A percentile compares a stretch with the other conserved stretches of the same genome.
phyloP scores from a whole-genome alignment of 2,329 filamentous ascomycete species.

The Apiospora sp. region DNA sequence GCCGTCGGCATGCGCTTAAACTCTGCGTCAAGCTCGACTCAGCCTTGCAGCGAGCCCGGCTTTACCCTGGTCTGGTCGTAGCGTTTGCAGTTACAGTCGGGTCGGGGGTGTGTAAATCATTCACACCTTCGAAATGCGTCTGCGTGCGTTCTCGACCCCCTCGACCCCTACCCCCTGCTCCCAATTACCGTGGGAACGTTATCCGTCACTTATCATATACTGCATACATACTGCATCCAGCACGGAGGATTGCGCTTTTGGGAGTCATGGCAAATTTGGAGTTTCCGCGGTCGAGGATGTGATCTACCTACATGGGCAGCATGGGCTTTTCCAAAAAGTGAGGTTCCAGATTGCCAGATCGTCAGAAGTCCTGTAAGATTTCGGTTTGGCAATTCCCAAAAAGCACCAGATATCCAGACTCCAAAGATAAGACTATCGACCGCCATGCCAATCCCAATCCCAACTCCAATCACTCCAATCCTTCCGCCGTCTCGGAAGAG shows the following conservation, averaged over 20 bases:
- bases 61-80: not conserved
- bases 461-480: not conserved
- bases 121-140: not conserved
- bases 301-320: slow-evolving; percentile 1
- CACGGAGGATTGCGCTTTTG: not conserved
- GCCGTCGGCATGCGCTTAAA: slow-evolving; percentile 20
- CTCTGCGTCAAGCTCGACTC: slow-evolving; percentile 17
- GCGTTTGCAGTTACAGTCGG: slow-evolving; percentile 9
- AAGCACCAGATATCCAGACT: not conserved
- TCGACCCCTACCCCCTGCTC: not conserved
- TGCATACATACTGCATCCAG: not conserved
- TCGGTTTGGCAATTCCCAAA: slow-evolving; percentile 4
- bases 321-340: slow-evolving; percentile 10
- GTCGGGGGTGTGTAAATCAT: slow-evolving; percentile 11
- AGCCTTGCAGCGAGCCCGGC: slow-evolving; percentile 13
- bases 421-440: not conserved
- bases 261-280: slow-evolving; percentile 1
- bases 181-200: slow-evolving; percentile 4
- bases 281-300: not conserved
- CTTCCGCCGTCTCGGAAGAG: not conserved
- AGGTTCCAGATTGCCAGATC: slow-evolving; percentile 18
- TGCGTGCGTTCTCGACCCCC: not conserved
- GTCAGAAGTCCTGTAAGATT: slow-evolving; percentile 8
- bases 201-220: slow-evolving; percentile 3
- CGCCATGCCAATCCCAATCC: not conserved